These are phyloP conservation scores for Curvularia eragrostidis DNA, from an alignment of 2,329 filamentous ascomycete genomes.

Conservation along the genomic window DNA sequence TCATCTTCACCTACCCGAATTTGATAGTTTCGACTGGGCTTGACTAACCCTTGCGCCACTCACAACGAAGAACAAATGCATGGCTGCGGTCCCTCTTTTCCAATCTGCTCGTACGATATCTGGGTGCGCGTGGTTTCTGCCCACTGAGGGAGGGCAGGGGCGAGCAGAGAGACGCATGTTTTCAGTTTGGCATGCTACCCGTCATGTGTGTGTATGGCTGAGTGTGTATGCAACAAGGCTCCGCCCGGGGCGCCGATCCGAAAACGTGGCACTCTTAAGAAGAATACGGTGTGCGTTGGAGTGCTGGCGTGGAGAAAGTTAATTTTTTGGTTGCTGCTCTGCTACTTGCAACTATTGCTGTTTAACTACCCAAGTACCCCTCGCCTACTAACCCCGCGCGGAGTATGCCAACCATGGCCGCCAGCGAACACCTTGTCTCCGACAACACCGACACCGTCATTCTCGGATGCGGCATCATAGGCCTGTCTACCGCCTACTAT, in stretches of 20 bases:
- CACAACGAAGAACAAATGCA: background rate
- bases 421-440: constrained; percentile 1
- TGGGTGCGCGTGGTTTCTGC: background rate
- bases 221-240: background rate
- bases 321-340: background rate
- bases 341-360: background rate
- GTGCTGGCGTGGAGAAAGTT: background rate
- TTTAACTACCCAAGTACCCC: background rate
- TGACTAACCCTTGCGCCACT: background rate
- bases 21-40: constrained; percentile 1
- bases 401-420: constrained; percentile 7
- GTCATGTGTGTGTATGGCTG: background rate
- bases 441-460: constrained; percentile 39
- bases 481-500: constrained; percentile 65
- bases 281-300: background rate
- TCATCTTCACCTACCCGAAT: constrained; percentile 13
- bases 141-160: background rate
- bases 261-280: background rate
- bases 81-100: background rate
- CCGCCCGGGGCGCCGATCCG: background rate
- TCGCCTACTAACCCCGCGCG: constrained; percentile 6
- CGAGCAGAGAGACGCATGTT: too few species aligned
- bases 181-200: background rate
- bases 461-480: constrained; percentile 55
- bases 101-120: constrained; percentile 3